phyloP scores from a whole-genome alignment of 768 basidiomycete genomes.

The Mycena kentingensis region DNA sequence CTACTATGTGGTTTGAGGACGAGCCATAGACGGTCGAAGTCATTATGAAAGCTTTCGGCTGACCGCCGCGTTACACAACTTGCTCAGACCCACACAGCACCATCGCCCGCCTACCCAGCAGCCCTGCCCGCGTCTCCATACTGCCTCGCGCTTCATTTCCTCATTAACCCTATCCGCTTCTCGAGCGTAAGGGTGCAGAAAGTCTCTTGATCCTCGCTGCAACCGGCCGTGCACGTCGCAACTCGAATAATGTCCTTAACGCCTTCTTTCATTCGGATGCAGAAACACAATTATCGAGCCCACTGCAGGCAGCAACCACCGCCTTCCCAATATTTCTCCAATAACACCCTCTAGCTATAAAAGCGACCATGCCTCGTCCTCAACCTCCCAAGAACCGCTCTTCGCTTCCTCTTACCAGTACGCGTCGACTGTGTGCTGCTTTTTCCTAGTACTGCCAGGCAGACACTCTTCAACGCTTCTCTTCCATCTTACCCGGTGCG shows the following conservation, averaged over 20 bases:
- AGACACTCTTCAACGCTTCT: not conserved
- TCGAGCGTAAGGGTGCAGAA: too few relatives aligned
- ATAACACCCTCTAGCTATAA: not conserved
- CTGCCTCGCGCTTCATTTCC: too few relatives aligned
- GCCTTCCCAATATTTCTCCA: not conserved
- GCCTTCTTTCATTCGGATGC: too few relatives aligned
- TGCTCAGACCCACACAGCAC: too few relatives aligned
- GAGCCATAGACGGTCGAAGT: slow-evolving; percentile 1
- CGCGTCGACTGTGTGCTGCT: too few relatives aligned
- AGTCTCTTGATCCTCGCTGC: not conserved
- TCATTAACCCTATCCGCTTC: too few relatives aligned
- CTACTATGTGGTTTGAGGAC: slow-evolving; percentile 40
- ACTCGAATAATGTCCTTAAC: not conserved
- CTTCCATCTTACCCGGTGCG: not conserved
- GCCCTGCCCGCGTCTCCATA: too few relatives aligned
- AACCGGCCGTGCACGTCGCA: slow-evolving; percentile 15
- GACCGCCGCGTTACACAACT: too few relatives aligned
- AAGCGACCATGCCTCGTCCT: not conserved
- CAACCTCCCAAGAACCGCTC: not conserved
- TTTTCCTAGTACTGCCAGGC: not conserved
- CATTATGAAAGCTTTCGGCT: slow-evolving; percentile 4
- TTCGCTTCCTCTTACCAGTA: too few relatives aligned
- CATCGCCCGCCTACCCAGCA: too few relatives aligned
- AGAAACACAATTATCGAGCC: too few relatives aligned
- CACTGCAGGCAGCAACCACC: too few relatives aligned